Conservation (phyloP, 257 asterid genomes). For the Solanum bulbocastanum region DNA sequence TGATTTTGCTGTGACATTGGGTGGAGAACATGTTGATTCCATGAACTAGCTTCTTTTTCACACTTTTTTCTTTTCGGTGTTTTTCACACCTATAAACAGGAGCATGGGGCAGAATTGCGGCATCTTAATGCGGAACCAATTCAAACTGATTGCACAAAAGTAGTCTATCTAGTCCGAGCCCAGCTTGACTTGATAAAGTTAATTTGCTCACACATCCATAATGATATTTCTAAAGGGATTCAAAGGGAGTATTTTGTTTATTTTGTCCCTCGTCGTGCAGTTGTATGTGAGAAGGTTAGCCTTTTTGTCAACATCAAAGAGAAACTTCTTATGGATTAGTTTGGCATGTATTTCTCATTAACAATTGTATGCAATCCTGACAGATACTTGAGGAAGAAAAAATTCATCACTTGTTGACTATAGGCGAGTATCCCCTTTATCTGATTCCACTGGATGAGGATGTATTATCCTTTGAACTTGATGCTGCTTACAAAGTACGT, state of each 20-base stretch:
- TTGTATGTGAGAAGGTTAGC: conserved; percentile 87
- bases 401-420: conserved; percentile 61
- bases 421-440: conserved; percentile 84
- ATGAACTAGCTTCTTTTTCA: neutral
- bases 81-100: conserved; percentile 33
- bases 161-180: conserved; percentile 80
- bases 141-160: conserved; percentile 71
- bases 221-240: conserved; percentile 73
- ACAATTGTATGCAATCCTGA: neutral
- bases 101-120: conserved; percentile 82
- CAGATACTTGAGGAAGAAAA: conserved; percentile 95
- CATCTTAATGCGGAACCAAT: conserved; percentile 79
- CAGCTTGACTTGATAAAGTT: conserved; percentile 66
- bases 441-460: conserved; percentile 91
- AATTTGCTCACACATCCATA: conserved; percentile 70
- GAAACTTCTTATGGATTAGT: neutral
- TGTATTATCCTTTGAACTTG: conserved; percentile 84
- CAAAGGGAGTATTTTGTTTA: conserved; percentile 80
- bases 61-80: neutral
- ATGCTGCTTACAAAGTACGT: conserved; percentile 74
- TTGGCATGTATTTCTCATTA: neutral
- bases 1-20: neutral
- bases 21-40: neutral
- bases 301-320: neutral
- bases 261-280: conserved; percentile 94